phyloP scores from a whole-genome alignment of 805 yeast genomes.

The Metschnikowia koreensis region DNA sequence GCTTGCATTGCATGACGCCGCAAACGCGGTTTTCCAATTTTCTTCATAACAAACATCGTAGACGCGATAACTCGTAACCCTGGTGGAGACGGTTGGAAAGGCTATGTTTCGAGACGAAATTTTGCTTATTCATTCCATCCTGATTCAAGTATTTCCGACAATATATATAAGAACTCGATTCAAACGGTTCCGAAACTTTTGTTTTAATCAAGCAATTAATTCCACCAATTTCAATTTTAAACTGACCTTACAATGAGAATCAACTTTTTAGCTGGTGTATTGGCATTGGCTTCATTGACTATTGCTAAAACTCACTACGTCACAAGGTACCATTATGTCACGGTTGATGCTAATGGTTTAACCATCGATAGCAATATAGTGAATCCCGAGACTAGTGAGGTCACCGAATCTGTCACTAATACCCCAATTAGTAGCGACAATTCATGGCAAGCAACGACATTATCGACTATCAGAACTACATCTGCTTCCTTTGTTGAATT shows the following conservation, averaged over 20 bases:
- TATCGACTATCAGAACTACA: conserved; percentile 9
- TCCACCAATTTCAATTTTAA: not conserved
- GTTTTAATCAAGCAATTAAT: no score
- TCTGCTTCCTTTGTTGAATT: not conserved
- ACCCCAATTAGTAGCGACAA: not conserved
- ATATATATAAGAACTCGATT: not conserved
- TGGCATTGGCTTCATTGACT: conserved; percentile 21
- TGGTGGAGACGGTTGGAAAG: not conserved
- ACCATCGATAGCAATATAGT: conserved; percentile 7
- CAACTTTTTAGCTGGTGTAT: conserved; percentile 16
- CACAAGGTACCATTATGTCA: conserved; percentile 27
- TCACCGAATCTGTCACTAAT: not conserved
- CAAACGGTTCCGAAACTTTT: not conserved
- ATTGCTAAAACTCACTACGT: conserved; percentile 27
- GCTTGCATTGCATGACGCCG: not conserved
- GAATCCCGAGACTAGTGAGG: not conserved
- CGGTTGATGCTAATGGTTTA: conserved; percentile 22
- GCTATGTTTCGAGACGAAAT: not conserved
- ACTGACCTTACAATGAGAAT: not conserved
- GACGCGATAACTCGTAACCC: not conserved
- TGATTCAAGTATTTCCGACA: not conserved
- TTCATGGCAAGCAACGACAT: conserved; percentile 6
- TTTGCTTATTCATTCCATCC: not conserved
- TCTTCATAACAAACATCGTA: not conserved
- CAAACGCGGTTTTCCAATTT: not conserved